phyloP scores from a whole-genome alignment of 225 moss, liverwort and hornwort species.

The Marchantia paleacea region DNA sequence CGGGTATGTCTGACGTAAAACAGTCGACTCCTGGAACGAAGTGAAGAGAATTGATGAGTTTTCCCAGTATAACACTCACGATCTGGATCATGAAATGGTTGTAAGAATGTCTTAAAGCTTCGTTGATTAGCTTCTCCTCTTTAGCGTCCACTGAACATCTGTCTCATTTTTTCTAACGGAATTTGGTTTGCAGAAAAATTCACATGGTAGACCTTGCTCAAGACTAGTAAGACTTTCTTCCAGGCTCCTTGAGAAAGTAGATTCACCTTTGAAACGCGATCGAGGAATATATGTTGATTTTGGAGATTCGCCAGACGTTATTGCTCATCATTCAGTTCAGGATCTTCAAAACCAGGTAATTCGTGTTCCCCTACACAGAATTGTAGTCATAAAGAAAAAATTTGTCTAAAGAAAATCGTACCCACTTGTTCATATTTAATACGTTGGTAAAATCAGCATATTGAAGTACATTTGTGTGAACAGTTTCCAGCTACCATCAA shows the following conservation, averaged over 20 bases:
- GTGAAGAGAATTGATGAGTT: no score
- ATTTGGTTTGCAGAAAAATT: constrained; percentile 12
- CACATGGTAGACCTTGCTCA: background rate
- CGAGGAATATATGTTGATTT: background rate
- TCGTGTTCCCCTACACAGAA: background rate
- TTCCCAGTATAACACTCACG: no score
- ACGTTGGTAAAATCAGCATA: no score
- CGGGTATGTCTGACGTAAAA: no score
- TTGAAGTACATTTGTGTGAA: background rate
- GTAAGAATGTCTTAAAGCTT: no score
- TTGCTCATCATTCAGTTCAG: background rate
- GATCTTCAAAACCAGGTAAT: constrained; percentile 1
- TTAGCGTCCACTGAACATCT: no score
- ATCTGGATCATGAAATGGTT: no score
- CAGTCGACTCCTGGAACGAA: no score
- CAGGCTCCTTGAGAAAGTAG: background rate
- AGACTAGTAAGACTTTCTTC: constrained; percentile 14
- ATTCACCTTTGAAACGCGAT: constrained; percentile 11
- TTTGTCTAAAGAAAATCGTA: background rate
- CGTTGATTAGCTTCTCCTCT: no score
- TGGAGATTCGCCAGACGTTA: background rate
- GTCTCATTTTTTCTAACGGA: background rate
- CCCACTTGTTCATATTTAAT: background rate
- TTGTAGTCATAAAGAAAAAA: background rate
- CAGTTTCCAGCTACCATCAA: constrained; percentile 7